Evolutionary conservation across 192 early-diverging fungal genomes (phyloP).

Genomic region (Backusella circina): DNA sequence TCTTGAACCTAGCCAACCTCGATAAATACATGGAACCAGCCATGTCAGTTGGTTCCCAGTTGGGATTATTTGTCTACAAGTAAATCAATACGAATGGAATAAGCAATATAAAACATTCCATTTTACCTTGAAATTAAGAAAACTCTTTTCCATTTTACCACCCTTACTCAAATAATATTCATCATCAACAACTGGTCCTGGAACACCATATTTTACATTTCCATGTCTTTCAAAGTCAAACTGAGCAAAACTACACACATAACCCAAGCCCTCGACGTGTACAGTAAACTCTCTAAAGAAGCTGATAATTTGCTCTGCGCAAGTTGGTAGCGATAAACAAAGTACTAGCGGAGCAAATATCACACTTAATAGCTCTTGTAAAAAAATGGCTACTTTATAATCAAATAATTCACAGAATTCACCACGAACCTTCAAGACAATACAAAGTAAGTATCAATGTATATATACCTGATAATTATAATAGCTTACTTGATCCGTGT

Average conservation of each 20-base stretch:
- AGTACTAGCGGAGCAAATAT: constrained; percentile 83
- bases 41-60: constrained; percentile 84
- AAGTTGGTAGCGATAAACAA: constrained; percentile 68
- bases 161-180: constrained; percentile 72
- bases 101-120: constrained; percentile 21
- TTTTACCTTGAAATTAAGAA: constrained; percentile 89
- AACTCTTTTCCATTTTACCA: constrained; percentile 98
- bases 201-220: constrained; percentile 83
- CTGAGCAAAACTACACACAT: constrained; percentile 95
- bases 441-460: not conserved
- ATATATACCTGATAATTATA: not conserved
- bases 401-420: constrained; percentile 80
- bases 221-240: constrained; percentile 94
- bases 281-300: constrained; percentile 96
- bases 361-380: constrained; percentile 79
- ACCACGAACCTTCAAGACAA: constrained; percentile 56
- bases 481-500: constrained; percentile 68
- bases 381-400: constrained; percentile 73
- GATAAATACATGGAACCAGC: constrained; percentile 79
- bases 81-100: not conserved
- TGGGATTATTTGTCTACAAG: constrained; percentile 74
- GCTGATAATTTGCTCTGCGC: constrained; percentile 79
- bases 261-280: constrained; percentile 85
- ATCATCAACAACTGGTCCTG: constrained; percentile 44
- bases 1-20: constrained; percentile 48